Evolutionary conservation across 768 basidiomycete genomes (phyloP).

Genomic region (Udeniomyces megalosporus): DNA sequence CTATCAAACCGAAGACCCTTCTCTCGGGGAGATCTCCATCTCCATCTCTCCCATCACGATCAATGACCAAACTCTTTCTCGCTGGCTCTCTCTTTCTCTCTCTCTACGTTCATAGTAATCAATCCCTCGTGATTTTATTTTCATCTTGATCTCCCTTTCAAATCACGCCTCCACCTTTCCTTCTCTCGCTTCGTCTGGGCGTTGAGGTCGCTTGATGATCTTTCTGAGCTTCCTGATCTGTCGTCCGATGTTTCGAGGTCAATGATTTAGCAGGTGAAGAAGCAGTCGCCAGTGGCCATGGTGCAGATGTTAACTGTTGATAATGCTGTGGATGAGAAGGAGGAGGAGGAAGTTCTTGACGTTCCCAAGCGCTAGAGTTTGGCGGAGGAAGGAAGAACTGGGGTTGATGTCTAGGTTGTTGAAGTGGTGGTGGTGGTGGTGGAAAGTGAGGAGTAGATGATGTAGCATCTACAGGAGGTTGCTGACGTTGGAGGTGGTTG

Average conservation of each 20-base stretch:
- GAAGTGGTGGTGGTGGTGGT: neutral
- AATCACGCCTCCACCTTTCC: neutral
- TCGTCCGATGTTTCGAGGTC: neutral
- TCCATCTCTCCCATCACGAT: too few species aligned
- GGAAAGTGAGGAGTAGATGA: neutral
- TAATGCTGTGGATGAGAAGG: neutral
- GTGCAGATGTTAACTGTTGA: neutral
- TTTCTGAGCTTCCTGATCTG: neutral
- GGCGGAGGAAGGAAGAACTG: constrained; percentile 9
- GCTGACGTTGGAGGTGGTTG: neutral
- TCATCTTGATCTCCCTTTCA: neutral
- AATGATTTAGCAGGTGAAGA: neutral
- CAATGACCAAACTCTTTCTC: too few species aligned
- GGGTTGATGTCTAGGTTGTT: neutral
- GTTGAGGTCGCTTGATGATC: neutral
- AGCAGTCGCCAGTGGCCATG: neutral
- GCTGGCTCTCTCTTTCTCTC: neutral
- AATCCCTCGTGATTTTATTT: too few species aligned
- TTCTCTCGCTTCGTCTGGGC: neutral
- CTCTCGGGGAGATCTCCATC: too few species aligned
- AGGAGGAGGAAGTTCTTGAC: neutral
- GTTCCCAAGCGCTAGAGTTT: constrained; percentile 2
- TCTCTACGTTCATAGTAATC: neutral
- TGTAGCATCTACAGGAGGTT: neutral
- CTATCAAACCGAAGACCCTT: too few species aligned